Conservation (phyloP, 305 asterid species). For the Stenogyne calaminthoides region DNA sequence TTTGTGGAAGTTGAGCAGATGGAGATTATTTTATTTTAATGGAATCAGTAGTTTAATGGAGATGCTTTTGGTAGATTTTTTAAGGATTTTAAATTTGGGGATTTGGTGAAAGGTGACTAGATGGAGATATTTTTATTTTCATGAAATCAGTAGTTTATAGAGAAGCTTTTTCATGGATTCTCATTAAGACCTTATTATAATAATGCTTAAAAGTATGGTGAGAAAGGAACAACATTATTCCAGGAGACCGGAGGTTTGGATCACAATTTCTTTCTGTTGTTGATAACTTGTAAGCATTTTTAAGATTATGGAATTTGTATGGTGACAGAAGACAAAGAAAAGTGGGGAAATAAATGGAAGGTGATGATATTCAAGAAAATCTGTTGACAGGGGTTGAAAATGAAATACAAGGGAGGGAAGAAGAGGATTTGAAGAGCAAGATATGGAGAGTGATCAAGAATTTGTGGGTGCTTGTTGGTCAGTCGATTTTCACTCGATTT, state of each 20-base stretch:
- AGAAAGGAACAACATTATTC: no score
- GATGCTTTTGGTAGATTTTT: background rate
- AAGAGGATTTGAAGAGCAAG: slow-evolving; percentile 28
- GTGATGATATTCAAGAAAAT: slow-evolving; percentile 26
- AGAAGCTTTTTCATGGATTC: background rate
- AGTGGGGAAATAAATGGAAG: slow-evolving; percentile 36
- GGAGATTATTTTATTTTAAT: background rate
- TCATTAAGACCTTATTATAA: background rate
- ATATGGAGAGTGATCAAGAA: slow-evolving; percentile 49
- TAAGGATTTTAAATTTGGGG: background rate
- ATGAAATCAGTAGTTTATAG: background rate
- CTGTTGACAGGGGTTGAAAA: slow-evolving; percentile 7
- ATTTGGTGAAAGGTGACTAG: background rate
- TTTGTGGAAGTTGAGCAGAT: background rate
- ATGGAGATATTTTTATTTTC: background rate
- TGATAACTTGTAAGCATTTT: background rate
- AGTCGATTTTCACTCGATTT: slow-evolving; percentile 60
- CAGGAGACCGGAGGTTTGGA: no score
- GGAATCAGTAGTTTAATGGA: background rate
- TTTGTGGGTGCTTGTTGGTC: slow-evolving; percentile 65
- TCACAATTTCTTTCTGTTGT: background rate
- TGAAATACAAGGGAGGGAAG: slow-evolving; percentile 11
- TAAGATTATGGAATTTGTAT: background rate
- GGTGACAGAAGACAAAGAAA: background rate
- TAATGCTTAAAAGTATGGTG: background rate